Base-by-base conservation (phyloP, 208 protist species). In the Crithidia mellificae region DNA sequence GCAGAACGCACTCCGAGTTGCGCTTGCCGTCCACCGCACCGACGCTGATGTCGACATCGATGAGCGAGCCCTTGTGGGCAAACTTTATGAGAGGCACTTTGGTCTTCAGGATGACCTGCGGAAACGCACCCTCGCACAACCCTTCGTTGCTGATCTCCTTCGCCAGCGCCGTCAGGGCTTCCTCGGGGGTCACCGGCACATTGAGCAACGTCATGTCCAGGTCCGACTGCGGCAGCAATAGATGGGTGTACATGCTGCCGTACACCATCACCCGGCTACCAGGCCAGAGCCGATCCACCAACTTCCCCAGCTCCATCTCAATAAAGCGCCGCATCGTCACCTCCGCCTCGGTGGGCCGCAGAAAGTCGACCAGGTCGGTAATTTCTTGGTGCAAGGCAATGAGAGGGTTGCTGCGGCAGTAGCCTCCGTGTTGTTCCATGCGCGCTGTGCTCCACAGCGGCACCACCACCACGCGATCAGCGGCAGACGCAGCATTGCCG, bases 11-110 rank as follows among this genome's bases (percentile, higher is more conserved):
- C n/a, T 85, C 78, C 1, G 88, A 88, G 73, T 94, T 96, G 20
- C 65, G 53, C 54, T 75, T 72, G 43, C 95, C 95, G 57, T 96
- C 90, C 15, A 57, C 46, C 14, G 92, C 80, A 65, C 95, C 91
- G 68, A 97, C 85, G 67, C 90, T 91, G 59, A 98, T 92, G 77
- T 98, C 96, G 8, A 98, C 84, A 49, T 88, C 80, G 27, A 97
- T 67, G 27, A 88, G 64, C 0, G 90, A 92, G n/a, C 64, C 63
- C 34, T 74, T 72, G 63, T 96, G 85, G 15, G 73, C 57, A 46
- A 97, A 95, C 75, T 98, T 98, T 43, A 98, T 81, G 30, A 98
- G 83, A 27, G 96, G 96, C 20, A 98, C 94, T 65, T 96, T 94
- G 51, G 96, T 94, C 61, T 94, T 94, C 19, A 94, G 75, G 49